These are phyloP conservation scores for Aspergillus sp. DNA, from an alignment of 2,329 filamentous ascomycete species.

Conservation along the genomic window DNA sequence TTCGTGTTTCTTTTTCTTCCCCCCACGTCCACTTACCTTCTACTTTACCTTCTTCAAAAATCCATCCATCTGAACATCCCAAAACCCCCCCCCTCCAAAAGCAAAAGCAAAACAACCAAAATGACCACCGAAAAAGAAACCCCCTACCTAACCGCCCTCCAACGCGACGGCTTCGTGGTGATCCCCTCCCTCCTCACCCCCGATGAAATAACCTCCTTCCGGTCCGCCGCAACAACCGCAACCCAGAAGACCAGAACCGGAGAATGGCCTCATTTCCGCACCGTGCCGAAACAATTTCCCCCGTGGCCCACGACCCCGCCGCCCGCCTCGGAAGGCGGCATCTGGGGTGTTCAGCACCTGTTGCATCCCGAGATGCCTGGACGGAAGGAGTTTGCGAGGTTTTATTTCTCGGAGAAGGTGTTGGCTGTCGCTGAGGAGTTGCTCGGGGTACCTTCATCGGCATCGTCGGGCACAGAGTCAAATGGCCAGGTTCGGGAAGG, in stretches of 20 bases:
- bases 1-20: not conserved
- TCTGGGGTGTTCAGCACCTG: slow-evolving; percentile 88
- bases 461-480: too few relatives aligned
- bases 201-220: slow-evolving; percentile 58
- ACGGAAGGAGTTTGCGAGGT: slow-evolving; percentile 60
- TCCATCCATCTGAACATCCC: not conserved
- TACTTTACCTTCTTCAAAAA: not conserved
- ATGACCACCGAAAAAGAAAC: slow-evolving; percentile 19
- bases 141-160: slow-evolving; percentile 55
- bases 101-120: not conserved
- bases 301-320: slow-evolving; percentile 68
- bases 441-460: slow-evolving; percentile 42
- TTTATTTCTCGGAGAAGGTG: slow-evolving; percentile 71
- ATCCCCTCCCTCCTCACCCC: slow-evolving; percentile 64
- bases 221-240: slow-evolving; percentile 57
- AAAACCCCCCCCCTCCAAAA: too few relatives aligned
- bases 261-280: slow-evolving; percentile 77
- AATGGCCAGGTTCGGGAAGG: too few relatives aligned
- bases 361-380: slow-evolving; percentile 70
- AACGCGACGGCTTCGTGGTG: slow-evolving; percentile 72
- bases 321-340: slow-evolving; percentile 56
- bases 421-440: slow-evolving; percentile 65
- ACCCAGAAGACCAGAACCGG: slow-evolving; percentile 65
- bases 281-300: slow-evolving; percentile 85
- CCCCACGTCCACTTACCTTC: not conserved